Conservation (phyloP, 129 eudicot genomes). For the Logfia minima region DNA sequence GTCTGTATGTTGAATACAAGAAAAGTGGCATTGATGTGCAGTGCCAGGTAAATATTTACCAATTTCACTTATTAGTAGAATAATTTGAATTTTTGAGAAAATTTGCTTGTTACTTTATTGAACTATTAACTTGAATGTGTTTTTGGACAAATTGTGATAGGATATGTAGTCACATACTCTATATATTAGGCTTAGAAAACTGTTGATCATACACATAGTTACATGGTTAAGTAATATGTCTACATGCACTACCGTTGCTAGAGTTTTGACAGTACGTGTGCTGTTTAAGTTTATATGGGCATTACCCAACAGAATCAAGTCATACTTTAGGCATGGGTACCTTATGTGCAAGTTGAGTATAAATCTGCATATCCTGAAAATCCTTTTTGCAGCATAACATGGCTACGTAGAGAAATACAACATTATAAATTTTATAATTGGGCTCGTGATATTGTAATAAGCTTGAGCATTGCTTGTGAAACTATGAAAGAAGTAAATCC, state of each 20-base stretch:
- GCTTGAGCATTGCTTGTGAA: too few species aligned
- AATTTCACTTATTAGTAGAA: neutral
- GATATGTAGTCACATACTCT: neutral
- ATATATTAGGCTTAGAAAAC: neutral
- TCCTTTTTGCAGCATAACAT: too few species aligned
- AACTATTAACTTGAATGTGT: neutral
- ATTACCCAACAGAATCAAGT: neutral
- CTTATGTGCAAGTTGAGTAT: neutral
- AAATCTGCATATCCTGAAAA: neutral
- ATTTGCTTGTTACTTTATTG: neutral
- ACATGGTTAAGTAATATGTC: neutral
- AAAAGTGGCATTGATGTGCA: conserved; percentile 93
- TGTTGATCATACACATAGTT: neutral
- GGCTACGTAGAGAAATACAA: too few species aligned
- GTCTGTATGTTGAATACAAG: conserved; percentile 95
- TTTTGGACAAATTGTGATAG: neutral
- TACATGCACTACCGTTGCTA: neutral
- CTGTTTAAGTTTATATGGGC: neutral
- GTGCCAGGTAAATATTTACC: conserved; percentile 68
- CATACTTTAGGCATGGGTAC: neutral
- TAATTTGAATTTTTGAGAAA: neutral
- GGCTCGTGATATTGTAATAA: too few species aligned
- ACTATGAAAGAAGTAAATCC: neutral
- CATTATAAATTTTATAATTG: too few species aligned
- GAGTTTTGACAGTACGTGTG: neutral